A percentile compares a stretch with the other conserved stretches of the same genome.
Conservation (phyloP, 1,139 yeast genomes). For the Protomyces macrosporus region DNA sequence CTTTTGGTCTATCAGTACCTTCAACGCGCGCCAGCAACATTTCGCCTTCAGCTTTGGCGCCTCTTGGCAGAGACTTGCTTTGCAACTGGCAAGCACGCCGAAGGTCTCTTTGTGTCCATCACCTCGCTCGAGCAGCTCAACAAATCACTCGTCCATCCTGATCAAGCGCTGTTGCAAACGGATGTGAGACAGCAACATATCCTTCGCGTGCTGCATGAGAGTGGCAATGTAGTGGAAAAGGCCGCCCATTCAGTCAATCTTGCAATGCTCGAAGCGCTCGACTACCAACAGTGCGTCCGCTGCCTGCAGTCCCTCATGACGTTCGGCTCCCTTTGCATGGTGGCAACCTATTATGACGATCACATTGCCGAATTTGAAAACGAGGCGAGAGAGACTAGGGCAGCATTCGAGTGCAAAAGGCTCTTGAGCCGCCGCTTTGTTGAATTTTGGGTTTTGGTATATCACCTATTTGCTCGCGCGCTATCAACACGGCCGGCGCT, state of each 20-base stretch:
- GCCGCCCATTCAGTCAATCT: background rate
- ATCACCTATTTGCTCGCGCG: constrained; percentile 34
- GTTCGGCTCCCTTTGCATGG: background rate
- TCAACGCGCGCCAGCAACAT: constrained; percentile 56
- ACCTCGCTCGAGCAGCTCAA: background rate
- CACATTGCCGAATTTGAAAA: constrained; percentile 37
- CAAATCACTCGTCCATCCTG: background rate
- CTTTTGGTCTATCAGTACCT: constrained; percentile 45
- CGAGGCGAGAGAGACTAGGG: constrained; percentile 37
- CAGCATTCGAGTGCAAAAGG: constrained; percentile 40
- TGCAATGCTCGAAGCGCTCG: background rate
- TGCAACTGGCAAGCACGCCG: constrained; percentile 39
- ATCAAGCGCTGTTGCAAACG: background rate
- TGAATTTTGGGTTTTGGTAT: constrained; percentile 44
- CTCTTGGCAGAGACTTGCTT: constrained; percentile 58
- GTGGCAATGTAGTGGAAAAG: background rate
- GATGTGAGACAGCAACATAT: background rate
- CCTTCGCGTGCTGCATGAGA: background rate
- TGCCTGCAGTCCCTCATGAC: background rate
- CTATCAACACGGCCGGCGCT: constrained; percentile 31
- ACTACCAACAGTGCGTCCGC: background rate
- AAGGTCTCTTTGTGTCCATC: background rate
- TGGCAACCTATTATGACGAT: constrained; percentile 41
- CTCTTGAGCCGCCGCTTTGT: constrained; percentile 53
- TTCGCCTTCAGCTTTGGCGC: constrained; percentile 71